Conservation (phyloP, 1,139 yeast species). For the Kurtzmaniella quercitrusa region DNA sequence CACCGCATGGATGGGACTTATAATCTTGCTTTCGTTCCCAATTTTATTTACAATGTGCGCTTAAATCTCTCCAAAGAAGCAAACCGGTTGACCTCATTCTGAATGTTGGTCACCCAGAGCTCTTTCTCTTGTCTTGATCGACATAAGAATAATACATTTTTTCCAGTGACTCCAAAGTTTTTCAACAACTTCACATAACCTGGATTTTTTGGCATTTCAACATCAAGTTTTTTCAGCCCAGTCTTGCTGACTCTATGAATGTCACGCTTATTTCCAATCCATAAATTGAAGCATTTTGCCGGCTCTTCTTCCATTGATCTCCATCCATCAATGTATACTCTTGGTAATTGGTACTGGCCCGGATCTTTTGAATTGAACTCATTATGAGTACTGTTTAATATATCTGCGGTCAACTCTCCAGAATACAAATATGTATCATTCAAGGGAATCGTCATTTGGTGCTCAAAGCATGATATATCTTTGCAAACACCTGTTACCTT, state of each 20-base stretch:
- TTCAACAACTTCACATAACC: slow-evolving; percentile 40
- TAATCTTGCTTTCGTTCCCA: background rate
- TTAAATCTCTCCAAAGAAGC: slow-evolving; percentile 6
- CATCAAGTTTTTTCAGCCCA: background rate
- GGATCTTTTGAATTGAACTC: slow-evolving; percentile 47
- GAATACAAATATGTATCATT: slow-evolving; percentile 71
- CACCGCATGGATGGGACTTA: too few species aligned
- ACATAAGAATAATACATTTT: slow-evolving; percentile 70
- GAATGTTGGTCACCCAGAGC: slow-evolving; percentile 68
- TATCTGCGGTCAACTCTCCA: slow-evolving; percentile 60
- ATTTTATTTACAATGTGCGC: background rate
- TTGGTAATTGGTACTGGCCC: slow-evolving; percentile 58
- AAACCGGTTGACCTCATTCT: slow-evolving; percentile 62
- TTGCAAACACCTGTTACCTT: slow-evolving; percentile 44
- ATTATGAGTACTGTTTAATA: slow-evolving; percentile 41
- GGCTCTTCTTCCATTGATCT: slow-evolving; percentile 71
- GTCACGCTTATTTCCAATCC: slow-evolving; percentile 70
- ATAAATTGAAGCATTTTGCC: slow-evolving; percentile 71
- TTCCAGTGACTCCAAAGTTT: slow-evolving; percentile 66
- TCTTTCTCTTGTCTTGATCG: slow-evolving; percentile 82
- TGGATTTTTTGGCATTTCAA: slow-evolving; percentile 29
- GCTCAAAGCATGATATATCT: slow-evolving; percentile 40
- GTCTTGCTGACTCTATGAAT: slow-evolving; percentile 14
- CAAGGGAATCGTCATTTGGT: slow-evolving; percentile 57
- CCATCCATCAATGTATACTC: slow-evolving; percentile 82